phyloP scores from a whole-genome alignment of 2,329 filamentous ascomycete genomes.

The Chalaropsis ovoidea region DNA sequence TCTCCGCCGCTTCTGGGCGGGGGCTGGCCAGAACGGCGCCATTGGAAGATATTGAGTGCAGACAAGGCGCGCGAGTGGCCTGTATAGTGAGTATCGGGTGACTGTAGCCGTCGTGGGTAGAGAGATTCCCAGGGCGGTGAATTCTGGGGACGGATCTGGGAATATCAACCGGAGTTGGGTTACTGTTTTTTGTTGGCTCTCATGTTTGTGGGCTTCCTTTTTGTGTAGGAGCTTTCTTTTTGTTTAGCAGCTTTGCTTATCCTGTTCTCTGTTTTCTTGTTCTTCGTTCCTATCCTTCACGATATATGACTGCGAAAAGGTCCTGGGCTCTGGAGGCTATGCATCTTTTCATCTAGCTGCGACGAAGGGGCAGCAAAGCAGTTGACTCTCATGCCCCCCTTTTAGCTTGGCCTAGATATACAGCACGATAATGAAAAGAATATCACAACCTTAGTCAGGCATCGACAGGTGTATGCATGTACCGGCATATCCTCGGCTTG shows the following conservation, averaged over 20 bases:
- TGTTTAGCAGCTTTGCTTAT: slow-evolving; percentile 18
- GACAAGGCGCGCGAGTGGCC: background rate
- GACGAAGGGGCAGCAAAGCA: background rate
- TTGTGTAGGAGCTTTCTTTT: slow-evolving; percentile 27
- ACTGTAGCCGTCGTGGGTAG: background rate
- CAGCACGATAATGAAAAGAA: background rate
- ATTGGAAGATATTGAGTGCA: background rate
- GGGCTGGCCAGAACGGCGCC: background rate
- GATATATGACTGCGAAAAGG: background rate
- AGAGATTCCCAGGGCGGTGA: background rate
- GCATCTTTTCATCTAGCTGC: slow-evolving; percentile 5
- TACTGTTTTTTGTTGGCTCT: background rate
- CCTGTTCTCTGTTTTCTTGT: slow-evolving; percentile 18
- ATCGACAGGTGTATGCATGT: background rate
- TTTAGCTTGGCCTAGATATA: background rate
- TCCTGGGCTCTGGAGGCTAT: slow-evolving; percentile 6
- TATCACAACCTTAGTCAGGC: background rate
- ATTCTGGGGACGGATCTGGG: background rate
- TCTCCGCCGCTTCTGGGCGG: slow-evolving; percentile 23
- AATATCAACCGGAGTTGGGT: slow-evolving; percentile 23
- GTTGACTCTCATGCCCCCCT: background rate
- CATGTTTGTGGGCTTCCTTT: slow-evolving; percentile 17
- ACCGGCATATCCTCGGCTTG: no score
- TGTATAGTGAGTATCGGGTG: background rate
- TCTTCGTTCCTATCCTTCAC: slow-evolving; percentile 20